Conservation (phyloP, 495 filamentous ascomycete genomes). For the Penicillium parvum region DNA sequence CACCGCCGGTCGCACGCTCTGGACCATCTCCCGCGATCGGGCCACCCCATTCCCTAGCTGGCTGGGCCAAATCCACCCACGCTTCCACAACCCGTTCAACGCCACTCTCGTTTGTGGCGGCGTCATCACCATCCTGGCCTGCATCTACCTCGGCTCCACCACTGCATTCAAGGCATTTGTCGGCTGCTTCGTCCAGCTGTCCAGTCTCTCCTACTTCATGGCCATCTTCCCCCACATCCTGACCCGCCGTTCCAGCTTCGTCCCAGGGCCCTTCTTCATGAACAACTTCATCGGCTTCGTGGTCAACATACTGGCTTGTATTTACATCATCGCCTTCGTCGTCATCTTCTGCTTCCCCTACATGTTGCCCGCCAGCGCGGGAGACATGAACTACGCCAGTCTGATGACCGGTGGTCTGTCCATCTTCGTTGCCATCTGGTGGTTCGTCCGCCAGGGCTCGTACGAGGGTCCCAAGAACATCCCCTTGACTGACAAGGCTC, state of each 20-base stretch:
- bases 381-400: constrained; percentile 68
- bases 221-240: constrained; percentile 73
- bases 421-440: constrained; percentile 40
- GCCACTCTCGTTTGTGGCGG: constrained; percentile 59
- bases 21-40: constrained; percentile 75
- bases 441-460: constrained; percentile 32
- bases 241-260: constrained; percentile 58
- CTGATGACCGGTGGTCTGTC: constrained; percentile 60
- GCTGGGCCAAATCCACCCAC: constrained; percentile 37
- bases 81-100: constrained; percentile 60
- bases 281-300: constrained; percentile 51
- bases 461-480: constrained; percentile 39
- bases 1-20: constrained; percentile 78
- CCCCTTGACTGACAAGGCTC: constrained; percentile 33
- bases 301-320: constrained; percentile 55
- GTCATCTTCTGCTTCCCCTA: constrained; percentile 80
- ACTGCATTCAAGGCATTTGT: constrained; percentile 73
- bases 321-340: constrained; percentile 65
- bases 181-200: constrained; percentile 69
- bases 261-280: constrained; percentile 67
- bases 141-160: constrained; percentile 66
- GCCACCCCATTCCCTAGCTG: constrained; percentile 43
- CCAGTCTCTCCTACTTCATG: constrained; percentile 67
- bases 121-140: constrained; percentile 62
- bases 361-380: constrained; percentile 47